These are phyloP conservation scores for Penicillium malachiteum DNA, from an alignment of 495 filamentous ascomycete genomes.

Conservation along the genomic window DNA sequence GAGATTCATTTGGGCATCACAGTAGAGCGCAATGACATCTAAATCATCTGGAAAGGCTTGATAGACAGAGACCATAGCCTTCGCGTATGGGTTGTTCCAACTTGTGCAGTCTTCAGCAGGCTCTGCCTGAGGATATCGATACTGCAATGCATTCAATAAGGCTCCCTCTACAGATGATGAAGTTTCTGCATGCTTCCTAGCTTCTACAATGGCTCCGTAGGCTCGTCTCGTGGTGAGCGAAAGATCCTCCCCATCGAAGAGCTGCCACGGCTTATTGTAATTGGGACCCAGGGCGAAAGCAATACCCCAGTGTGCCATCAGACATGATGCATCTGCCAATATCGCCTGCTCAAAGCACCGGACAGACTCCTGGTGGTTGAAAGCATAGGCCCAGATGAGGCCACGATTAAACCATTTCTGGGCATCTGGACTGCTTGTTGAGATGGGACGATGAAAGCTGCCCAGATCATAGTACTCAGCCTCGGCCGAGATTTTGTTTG, in stretches of 20 bases:
- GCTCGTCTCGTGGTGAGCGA: conserved; percentile 43
- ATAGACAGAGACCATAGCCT: conserved; percentile 61
- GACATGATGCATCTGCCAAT: conserved; percentile 49
- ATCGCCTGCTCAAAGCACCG: conserved; percentile 61
- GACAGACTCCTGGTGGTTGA: conserved; percentile 64
- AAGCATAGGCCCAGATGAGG: conserved; percentile 62
- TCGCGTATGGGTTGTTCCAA: conserved; percentile 58
- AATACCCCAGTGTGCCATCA: conserved; percentile 68
- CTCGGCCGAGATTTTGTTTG: neutral
- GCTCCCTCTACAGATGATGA: conserved; percentile 48
- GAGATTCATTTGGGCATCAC: conserved; percentile 67
- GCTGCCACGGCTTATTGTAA: conserved; percentile 72
- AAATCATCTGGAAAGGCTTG: conserved; percentile 52
- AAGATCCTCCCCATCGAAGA: conserved; percentile 61
- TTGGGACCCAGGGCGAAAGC: conserved; percentile 67
- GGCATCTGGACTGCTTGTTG: conserved; percentile 39
- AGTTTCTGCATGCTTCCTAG: conserved; percentile 33
- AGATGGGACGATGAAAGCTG: conserved; percentile 47
- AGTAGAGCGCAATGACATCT: conserved; percentile 61
- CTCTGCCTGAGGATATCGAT: conserved; percentile 51
- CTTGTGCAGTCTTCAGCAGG: conserved; percentile 41
- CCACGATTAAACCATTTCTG: conserved; percentile 63
- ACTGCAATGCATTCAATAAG: conserved; percentile 55
- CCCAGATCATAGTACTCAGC: conserved; percentile 57
- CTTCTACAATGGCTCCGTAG: conserved; percentile 42